These are phyloP conservation scores for Acacia concinna DNA, from an alignment of 331 rosid genomes.

Conservation along the genomic window DNA sequence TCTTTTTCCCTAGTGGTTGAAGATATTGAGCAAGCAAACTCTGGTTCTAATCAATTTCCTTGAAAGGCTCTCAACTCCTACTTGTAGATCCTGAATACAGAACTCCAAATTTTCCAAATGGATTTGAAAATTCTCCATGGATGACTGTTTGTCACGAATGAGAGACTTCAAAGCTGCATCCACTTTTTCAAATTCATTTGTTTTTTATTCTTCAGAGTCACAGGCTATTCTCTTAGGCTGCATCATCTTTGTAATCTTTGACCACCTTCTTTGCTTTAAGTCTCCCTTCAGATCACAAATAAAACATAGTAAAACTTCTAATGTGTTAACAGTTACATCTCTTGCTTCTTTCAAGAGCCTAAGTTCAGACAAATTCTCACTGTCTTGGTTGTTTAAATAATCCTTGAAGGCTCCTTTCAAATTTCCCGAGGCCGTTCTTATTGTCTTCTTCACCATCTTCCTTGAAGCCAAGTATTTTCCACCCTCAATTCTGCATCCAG, in stretches of 20 bases:
- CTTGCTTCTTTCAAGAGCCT: conserved; percentile 32
- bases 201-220: background rate
- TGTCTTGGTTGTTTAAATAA: background rate
- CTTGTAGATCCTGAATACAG: conserved; percentile 38
- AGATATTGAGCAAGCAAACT: conserved; percentile 49
- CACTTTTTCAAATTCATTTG: conserved; percentile 33
- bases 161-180: conserved; percentile 32
- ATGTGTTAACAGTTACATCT: conserved; percentile 23
- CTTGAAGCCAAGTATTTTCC: conserved; percentile 15
- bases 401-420: background rate
- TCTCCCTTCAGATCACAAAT: conserved; percentile 28
- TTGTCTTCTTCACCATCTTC: conserved; percentile 12
- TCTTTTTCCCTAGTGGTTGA: conserved; percentile 14
- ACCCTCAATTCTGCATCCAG: background rate
- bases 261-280: conserved; percentile 29
- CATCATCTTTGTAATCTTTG: conserved; percentile 31
- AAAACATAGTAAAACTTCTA: conserved; percentile 34
- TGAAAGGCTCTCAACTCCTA: conserved; percentile 35
- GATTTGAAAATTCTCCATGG: conserved; percentile 8
- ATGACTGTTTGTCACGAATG: conserved; percentile 1
- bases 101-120: conserved; percentile 26
- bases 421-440: background rate
- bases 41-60: conserved; percentile 38
- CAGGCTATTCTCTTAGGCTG: conserved; percentile 19
- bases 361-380: background rate